Evolutionary conservation across 192 early-diverging fungal genomes (phyloP), one percentile per base, ranked within the genome.

Genomic region (Linnemannia schmuckeri): DNA sequence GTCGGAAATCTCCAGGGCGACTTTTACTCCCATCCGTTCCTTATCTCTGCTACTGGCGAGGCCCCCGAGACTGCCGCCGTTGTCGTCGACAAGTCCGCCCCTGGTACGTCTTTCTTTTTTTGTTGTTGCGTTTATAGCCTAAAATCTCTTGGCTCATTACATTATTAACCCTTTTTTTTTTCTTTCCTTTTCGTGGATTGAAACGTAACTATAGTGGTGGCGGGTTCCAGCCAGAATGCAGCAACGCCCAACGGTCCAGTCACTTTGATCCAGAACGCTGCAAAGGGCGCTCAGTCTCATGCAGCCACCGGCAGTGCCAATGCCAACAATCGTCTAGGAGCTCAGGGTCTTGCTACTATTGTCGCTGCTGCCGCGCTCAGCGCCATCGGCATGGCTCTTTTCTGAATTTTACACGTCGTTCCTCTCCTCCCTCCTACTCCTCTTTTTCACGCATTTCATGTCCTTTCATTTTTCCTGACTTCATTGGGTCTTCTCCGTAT

Each of bases 1-100:
- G 12, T 4, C 37, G 76, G 55, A 33, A 38, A 12, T 0, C 22
- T 5, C 42, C 41, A 6, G 2, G 72, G 77, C 20, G 77, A 84
- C 41, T 79, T 46, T 52, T 84, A 84, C 77, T 75, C 82, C 2
- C 82, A 84, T 46, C 38, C 5, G 3, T 84, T 84, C 38, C 49
- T 77, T 20, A 84, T 84, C 27, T 47, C 77, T 15, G 33, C 63
- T 20, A 49, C 77, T 3, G 77, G 66, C 30, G 69, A 44, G 41
- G 13, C 74, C 40, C 27, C 63, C 24, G 41, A n/a, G 9, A 46
- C 72, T 40, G 72, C 30, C 17, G 22, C 71, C 44, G 24, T 42
- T 33, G 24, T 55, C 6, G 47, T 66, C 7, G 71, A 55, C 52
- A 72, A 79, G 37, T 79, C 78, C 3, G 69, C 78, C 20, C 69